phyloP scores from a whole-genome alignment of 2,329 filamentous ascomycete species.

The Drechslerella dactyloides region DNA sequence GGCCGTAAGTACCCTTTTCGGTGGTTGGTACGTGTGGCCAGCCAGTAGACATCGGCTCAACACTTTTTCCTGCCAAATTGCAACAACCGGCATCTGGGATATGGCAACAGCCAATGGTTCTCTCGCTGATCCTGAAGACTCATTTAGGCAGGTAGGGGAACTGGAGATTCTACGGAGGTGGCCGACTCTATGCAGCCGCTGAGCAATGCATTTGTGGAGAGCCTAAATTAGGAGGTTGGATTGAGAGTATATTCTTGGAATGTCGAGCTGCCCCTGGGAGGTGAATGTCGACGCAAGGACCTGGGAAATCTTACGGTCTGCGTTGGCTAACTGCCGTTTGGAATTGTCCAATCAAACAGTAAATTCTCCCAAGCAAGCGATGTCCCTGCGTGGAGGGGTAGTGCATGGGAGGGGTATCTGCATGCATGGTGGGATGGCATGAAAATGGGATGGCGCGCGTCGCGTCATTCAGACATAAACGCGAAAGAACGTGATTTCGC shows the following conservation, averaged over 20 bases:
- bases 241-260: background rate
- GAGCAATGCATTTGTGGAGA: slow-evolving; percentile 27
- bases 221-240: background rate
- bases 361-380: background rate
- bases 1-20: background rate
- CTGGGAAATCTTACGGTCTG: background rate
- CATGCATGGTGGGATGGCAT: slow-evolving; percentile 19
- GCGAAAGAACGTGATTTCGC: slow-evolving; percentile 48
- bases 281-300: background rate
- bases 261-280: background rate
- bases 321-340: background rate
- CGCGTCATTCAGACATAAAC: slow-evolving; percentile 27
- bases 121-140: slow-evolving; percentile 5
- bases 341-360: background rate
- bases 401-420: background rate
- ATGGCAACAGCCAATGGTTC: background rate
- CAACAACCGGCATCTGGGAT: slow-evolving; percentile 18
- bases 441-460: slow-evolving; percentile 47
- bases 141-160: background rate
- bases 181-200: slow-evolving; percentile 1
- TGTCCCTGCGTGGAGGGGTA: background rate
- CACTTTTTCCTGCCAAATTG: slow-evolving; percentile 28
- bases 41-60: slow-evolving; percentile 14
- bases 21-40: slow-evolving; percentile 9
- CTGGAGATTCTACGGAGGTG: background rate